phyloP scores from a whole-genome alignment of 129 eudicot genomes.

The Lactuca sativa region DNA sequence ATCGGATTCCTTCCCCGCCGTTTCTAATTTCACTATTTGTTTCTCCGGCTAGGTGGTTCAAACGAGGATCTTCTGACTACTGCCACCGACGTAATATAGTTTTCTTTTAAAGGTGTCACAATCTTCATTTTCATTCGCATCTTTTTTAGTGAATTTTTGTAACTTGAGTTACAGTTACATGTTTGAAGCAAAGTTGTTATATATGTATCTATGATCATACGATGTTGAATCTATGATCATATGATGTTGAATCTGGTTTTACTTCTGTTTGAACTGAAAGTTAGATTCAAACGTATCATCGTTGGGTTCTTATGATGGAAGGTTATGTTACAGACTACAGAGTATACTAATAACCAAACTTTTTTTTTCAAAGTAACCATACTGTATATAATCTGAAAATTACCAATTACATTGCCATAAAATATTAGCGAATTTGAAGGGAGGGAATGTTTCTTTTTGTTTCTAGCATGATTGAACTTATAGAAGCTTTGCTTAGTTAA shows the following conservation, averaged over 20 bases:
- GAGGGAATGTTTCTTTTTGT: too few relatives aligned
- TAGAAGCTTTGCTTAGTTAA: neutral
- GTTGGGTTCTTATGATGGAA: neutral
- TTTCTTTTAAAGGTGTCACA: constrained; percentile 9
- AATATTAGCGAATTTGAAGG: too few relatives aligned
- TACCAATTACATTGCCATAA: neutral
- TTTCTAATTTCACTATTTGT: neutral
- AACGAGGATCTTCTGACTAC: constrained; percentile 15
- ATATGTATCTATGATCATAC: too few relatives aligned
- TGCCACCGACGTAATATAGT: constrained; percentile 10
- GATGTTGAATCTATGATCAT: neutral
- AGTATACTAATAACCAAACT: too few relatives aligned
- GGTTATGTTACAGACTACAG: too few relatives aligned
- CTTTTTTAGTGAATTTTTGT: neutral
- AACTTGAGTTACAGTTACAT: neutral
- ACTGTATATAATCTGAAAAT: neutral
- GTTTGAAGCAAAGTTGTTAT: constrained; percentile 5
- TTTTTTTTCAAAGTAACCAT: neutral
- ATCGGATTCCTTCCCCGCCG: constrained; percentile 7
- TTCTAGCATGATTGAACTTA: too few relatives aligned
- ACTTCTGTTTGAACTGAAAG: neutral
- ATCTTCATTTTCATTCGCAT: constrained; percentile 1
- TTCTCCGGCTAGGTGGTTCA: neutral
- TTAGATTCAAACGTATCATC: neutral
- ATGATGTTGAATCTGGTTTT: constrained; percentile 2